A percentile compares a stretch with the other conserved stretches of the same genome.
Evolutionary conservation across 495 filamentous ascomycete genomes (phyloP).

Genomic region (Margaritispora aquatica): DNA sequence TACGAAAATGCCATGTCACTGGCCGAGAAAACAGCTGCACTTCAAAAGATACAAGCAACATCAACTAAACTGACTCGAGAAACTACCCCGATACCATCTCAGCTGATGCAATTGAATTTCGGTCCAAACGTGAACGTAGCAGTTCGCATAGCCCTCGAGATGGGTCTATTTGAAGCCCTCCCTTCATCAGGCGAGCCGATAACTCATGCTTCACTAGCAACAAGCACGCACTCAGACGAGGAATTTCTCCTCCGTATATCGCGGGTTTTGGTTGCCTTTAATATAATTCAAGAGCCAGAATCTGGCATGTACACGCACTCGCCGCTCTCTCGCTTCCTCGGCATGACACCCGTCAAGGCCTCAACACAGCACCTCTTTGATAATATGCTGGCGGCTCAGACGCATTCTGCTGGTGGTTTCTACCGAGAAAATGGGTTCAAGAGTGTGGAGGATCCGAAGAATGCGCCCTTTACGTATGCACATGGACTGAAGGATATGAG

Average conservation of each 20-base stretch:
- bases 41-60: not conserved
- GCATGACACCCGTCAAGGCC: not conserved
- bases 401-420: not conserved
- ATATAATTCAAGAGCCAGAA: not conserved
- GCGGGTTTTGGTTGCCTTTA: not conserved
- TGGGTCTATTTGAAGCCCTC: slow-evolving; percentile 2
- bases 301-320: not conserved
- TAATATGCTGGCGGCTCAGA: slow-evolving; percentile 3
- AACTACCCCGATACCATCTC: not conserved
- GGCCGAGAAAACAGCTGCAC: not conserved
- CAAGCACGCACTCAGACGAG: not conserved
- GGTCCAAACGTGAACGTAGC: not conserved
- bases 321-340: not conserved
- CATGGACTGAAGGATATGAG: not conserved
- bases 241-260: slow-evolving; percentile 5
- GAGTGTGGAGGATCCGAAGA: not conserved
- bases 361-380: not conserved
- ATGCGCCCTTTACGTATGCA: slow-evolving; percentile 5
- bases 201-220: not conserved
- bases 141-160: not conserved
- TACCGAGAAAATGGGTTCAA: slow-evolving; percentile 7
- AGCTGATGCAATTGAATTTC: slow-evolving; percentile 2
- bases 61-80: not conserved
- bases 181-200: not conserved
- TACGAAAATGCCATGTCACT: not conserved